These are phyloP conservation scores for Neocatenulostroma microsporum DNA, from an alignment of 2,329 filamentous ascomycete species.

Conservation along the genomic window DNA sequence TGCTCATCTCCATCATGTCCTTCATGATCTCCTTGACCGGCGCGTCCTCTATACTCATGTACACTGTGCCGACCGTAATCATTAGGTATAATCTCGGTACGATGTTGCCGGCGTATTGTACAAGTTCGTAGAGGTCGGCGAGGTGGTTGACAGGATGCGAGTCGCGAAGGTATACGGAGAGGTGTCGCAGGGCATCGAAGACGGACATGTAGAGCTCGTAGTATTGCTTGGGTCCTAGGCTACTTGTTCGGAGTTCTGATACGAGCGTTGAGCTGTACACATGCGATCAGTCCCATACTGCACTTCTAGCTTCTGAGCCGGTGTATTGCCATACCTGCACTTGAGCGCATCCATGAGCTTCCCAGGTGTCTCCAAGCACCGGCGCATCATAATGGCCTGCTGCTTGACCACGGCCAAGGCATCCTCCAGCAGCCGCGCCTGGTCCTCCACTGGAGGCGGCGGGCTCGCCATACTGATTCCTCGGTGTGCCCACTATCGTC, in stretches of 20 bases:
- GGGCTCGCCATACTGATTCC: too few relatives aligned
- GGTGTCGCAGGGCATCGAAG: conserved; percentile 92
- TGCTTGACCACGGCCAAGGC: conserved; percentile 92
- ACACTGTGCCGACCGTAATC: conserved; percentile 98
- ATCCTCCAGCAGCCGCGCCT: conserved; percentile 92
- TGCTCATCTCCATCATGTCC: conserved; percentile 99
- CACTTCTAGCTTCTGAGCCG: too few relatives aligned
- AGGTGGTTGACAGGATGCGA: conserved; percentile 97
- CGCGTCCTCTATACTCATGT: conserved; percentile 97
- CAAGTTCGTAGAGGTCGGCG: conserved; percentile 93
- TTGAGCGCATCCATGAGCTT: conserved; percentile 99
- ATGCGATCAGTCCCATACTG: conserved; percentile 9
- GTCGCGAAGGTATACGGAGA: conserved; percentile 92
- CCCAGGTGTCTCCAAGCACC: conserved; percentile 90
- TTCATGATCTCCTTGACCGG: conserved; percentile 99
- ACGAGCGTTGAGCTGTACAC: conserved; percentile 89
- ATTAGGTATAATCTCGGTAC: conserved; percentile 94
- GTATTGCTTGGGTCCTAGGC: conserved; percentile 97
- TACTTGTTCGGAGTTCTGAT: conserved; percentile 95
- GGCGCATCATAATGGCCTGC: conserved; percentile 94
- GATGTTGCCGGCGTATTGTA: conserved; percentile 97
- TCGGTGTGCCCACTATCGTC: too few relatives aligned
- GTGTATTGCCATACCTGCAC: conserved; percentile 79
- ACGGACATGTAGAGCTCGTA: conserved; percentile 99
- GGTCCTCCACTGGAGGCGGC: conserved; percentile 44